Conservation (phyloP, 1,284 basidiomycete species). For the Leucoagaricus sp. region DNA sequence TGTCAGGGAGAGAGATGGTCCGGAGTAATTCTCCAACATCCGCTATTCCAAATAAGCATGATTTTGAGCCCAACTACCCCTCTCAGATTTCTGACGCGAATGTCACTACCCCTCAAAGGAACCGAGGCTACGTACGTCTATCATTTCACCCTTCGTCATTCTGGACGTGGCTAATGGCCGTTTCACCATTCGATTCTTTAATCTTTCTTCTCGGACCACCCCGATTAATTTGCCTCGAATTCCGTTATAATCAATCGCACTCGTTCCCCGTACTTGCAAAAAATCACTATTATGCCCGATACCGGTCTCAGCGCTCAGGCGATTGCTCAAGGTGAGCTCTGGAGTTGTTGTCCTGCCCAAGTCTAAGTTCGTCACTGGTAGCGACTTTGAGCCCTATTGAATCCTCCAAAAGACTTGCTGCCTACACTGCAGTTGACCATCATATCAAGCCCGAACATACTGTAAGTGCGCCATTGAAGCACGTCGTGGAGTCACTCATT, state of each 20-base stretch:
- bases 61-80: neutral
- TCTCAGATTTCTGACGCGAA: constrained; percentile 4
- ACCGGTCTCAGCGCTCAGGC: neutral
- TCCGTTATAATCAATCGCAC: constrained; percentile 6
- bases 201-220: neutral
- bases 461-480: constrained; percentile 45
- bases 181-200: neutral
- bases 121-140: constrained; percentile 6
- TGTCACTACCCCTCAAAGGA: constrained; percentile 4
- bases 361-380: neutral
- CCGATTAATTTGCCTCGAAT: neutral
- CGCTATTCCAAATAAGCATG: constrained; percentile 8
- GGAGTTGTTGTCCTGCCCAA: neutral
- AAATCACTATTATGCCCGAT: neutral
- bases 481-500: neutral
- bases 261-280: neutral
- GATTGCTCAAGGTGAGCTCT: neutral
- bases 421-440: constrained; percentile 92
- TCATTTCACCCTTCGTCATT: neutral
- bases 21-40: neutral
- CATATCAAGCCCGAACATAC: constrained; percentile 85
- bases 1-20: constrained; percentile 19
- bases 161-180: neutral
- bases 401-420: constrained; percentile 87
- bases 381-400: constrained; percentile 52